phyloP scores from a whole-genome alignment of 176 grass and related monocot genomes.

The sorghum (Sorghum bicolor) region DNA sequence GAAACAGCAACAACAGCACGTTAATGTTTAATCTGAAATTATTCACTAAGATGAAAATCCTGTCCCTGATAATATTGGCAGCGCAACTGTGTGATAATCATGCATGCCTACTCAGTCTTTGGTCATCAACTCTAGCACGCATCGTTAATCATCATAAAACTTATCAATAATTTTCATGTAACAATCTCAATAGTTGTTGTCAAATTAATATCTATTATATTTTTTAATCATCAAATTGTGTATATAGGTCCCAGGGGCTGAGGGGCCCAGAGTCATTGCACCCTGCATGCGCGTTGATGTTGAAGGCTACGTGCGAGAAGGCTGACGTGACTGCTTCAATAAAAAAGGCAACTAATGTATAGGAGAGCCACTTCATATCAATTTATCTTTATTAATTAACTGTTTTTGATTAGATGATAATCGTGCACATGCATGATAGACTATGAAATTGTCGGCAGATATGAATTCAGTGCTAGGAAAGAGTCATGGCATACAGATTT shows the following conservation, averaged over 20 bases:
- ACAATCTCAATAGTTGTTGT: not conserved
- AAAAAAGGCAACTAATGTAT: not conserved
- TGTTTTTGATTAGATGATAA: slow-evolving; percentile 5
- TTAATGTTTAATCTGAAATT: not conserved
- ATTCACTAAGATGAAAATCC: not conserved
- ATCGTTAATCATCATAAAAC: not conserved
- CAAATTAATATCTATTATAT: not conserved
- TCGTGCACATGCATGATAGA: not conserved
- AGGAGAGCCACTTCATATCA: not conserved
- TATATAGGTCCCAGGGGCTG: not conserved
- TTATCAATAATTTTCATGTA: not conserved
- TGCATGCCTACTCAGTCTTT: not conserved
- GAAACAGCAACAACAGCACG: not conserved
- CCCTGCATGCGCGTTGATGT: not conserved
- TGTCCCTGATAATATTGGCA: not conserved
- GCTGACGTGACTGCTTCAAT: not conserved
- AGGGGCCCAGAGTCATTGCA: not conserved
- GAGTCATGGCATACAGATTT: not conserved
- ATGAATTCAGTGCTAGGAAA: not conserved
- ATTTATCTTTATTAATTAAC: not conserved
- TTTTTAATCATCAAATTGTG: not conserved
- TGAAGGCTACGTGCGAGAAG: not conserved
- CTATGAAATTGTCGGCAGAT: not conserved
- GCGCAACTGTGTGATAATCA: not conserved
- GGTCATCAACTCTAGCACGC: not conserved